These are phyloP conservation scores for Ceratocystis destructans DNA, from an alignment of 2,329 filamentous ascomycete species.

Conservation along the genomic window DNA sequence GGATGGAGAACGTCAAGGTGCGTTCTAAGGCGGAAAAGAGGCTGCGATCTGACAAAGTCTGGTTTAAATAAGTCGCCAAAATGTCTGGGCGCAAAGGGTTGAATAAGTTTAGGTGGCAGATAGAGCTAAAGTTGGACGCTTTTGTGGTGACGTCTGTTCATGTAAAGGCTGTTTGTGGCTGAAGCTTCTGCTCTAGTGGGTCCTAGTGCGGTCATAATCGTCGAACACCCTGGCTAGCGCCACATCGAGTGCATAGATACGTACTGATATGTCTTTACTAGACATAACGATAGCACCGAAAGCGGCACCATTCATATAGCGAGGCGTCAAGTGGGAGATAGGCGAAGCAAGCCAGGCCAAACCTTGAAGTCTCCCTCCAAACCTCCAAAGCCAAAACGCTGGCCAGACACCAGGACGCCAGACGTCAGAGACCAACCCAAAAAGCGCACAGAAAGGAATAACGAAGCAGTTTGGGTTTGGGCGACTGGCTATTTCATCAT, in stretches of 20 bases:
- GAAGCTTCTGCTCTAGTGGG: conserved; percentile 1
- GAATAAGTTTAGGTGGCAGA: conserved; percentile 3
- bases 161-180: conserved; percentile 2
- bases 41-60: background rate
- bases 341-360: background rate
- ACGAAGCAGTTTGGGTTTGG: background rate
- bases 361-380: conserved; percentile 3
- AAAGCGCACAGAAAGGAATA: conserved; percentile 2
- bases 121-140: background rate
- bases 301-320: conserved; percentile 8
- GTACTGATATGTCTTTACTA: background rate
- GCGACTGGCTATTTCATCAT: background rate
- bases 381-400: background rate
- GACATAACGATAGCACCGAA: conserved; percentile 9
- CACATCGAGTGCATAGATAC: background rate
- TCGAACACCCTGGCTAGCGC: background rate
- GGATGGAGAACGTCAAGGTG: too few relatives aligned
- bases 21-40: background rate
- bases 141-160: conserved; percentile 8
- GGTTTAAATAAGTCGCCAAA: background rate
- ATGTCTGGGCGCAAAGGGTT: background rate
- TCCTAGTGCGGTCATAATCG: background rate
- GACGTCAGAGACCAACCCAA: conserved; percentile 1
- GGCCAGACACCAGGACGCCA: background rate
- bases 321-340: background rate